Evolutionary conservation across 2,329 filamentous ascomycete species (phyloP).

Genomic region (Sporothrix pseudoabietina): DNA sequence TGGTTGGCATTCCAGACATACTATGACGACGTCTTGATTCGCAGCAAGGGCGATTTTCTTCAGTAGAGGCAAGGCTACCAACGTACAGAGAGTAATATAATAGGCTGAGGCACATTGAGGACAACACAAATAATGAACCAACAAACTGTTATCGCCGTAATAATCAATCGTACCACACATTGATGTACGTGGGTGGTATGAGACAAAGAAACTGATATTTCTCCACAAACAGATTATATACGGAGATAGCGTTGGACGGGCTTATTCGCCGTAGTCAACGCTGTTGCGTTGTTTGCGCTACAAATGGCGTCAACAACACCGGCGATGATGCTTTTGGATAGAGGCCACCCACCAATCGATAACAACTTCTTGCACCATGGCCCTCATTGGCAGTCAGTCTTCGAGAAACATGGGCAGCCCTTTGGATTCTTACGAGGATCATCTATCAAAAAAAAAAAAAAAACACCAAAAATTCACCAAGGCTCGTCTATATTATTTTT

Average conservation of each 20-base stretch:
- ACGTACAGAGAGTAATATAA: no score
- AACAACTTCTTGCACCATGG: neutral
- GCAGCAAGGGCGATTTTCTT: constrained; percentile 16
- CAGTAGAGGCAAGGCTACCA: neutral
- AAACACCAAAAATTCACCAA: neutral
- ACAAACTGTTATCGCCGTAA: no score
- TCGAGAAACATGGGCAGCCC: neutral
- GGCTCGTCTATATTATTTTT: constrained; percentile 9
- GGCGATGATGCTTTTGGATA: constrained; percentile 3
- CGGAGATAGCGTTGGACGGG: neutral
- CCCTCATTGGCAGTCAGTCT: neutral
- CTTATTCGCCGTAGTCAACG: no score
- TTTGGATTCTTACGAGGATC: neutral
- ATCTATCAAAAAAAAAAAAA: neutral
- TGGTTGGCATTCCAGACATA: constrained; percentile 22
- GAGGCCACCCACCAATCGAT: neutral
- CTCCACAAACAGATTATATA: neutral
- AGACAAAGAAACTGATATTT: no score
- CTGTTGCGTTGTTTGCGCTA: constrained; percentile 7
- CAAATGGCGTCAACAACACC: constrained; percentile 14
- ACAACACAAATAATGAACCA: no score
- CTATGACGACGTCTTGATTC: constrained; percentile 19
- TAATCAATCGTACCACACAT: no score
- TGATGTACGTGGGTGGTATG: no score
- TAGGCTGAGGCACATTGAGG: no score